phyloP scores from a whole-genome alignment of 2,329 filamentous ascomycete species.

The Didymella sp. region DNA sequence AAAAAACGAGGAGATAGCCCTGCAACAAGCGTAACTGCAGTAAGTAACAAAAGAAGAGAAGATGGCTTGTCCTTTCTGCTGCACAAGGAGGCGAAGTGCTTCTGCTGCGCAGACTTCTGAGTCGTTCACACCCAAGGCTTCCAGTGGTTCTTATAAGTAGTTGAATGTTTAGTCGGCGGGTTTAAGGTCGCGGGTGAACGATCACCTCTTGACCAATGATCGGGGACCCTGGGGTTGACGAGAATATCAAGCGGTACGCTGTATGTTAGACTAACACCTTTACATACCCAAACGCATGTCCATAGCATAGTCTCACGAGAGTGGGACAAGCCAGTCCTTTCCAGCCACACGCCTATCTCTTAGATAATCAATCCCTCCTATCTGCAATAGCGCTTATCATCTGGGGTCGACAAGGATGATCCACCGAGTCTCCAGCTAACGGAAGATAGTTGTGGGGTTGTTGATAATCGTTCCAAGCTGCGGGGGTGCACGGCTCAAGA shows the following conservation, averaged over 20 bases:
- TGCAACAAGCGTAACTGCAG: no score
- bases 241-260: not conserved
- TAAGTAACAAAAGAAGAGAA: no score
- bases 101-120: no score
- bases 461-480: conserved; percentile 6
- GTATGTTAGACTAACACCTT: not conserved
- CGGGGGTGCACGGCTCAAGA: conserved; percentile 3
- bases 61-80: no score
- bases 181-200: not conserved
- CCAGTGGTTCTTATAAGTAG: no score
- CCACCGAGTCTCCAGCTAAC: not conserved
- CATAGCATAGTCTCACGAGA: conserved; percentile 12
- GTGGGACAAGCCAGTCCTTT: conserved; percentile 15
- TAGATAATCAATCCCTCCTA: conserved; percentile 19
- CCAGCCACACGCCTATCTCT: conserved; percentile 13
- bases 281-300: not conserved
- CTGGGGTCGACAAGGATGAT: conserved; percentile 10
- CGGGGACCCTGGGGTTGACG: not conserved
- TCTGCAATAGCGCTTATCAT: conserved; percentile 11
- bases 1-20: no score
- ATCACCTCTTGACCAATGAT: not conserved
- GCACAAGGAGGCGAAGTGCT: no score
- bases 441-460: conserved; percentile 13
- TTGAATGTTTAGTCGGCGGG: not conserved
- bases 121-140: no score